Conservation (phyloP, 805 yeast species). For the Candida boidinii region DNA sequence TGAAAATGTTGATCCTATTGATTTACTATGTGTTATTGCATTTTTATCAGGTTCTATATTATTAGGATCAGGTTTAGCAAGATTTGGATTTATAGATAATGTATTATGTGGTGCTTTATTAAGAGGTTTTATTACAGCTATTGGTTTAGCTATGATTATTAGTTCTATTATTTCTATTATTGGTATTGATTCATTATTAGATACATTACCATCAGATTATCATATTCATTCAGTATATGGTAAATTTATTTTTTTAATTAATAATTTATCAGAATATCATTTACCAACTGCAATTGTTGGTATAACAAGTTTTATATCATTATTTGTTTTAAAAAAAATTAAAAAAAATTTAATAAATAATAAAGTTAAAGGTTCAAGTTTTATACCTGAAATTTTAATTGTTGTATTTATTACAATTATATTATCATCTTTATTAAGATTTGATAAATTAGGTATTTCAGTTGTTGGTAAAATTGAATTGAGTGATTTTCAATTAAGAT, state of each 20-base stretch:
- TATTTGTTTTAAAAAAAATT: slow-evolving; percentile 33
- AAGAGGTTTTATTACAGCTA: slow-evolving; percentile 79
- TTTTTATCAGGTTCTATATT: slow-evolving; percentile 68
- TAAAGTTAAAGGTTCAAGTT: slow-evolving; percentile 37
- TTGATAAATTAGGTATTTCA: slow-evolving; percentile 47
- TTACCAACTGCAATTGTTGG: slow-evolving; percentile 57
- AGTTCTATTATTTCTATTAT: slow-evolving; percentile 68
- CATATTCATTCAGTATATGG: slow-evolving; percentile 66
- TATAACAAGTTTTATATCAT: slow-evolving; percentile 34
- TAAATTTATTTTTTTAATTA: slow-evolving; percentile 50
- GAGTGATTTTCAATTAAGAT: slow-evolving; percentile 37
- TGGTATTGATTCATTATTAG: slow-evolving; percentile 47
- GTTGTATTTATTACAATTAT: slow-evolving; percentile 59
- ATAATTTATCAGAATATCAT: slow-evolving; percentile 41
- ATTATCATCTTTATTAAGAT: slow-evolving; percentile 36
- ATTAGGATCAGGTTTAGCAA: slow-evolving; percentile 65
- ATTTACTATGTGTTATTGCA: slow-evolving; percentile 59
- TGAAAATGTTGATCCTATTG: slow-evolving; percentile 34
- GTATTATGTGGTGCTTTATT: slow-evolving; percentile 69
- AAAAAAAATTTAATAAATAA: slow-evolving; percentile 27
- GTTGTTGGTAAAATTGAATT: slow-evolving; percentile 63
- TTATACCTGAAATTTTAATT: slow-evolving; percentile 77
- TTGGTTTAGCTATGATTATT: slow-evolving; percentile 75
- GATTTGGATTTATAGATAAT: slow-evolving; percentile 80
- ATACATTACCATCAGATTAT: slow-evolving; percentile 31